Base-by-base conservation (phyloP, 441 rosid genomes). In the Populus hybrid region DNA sequence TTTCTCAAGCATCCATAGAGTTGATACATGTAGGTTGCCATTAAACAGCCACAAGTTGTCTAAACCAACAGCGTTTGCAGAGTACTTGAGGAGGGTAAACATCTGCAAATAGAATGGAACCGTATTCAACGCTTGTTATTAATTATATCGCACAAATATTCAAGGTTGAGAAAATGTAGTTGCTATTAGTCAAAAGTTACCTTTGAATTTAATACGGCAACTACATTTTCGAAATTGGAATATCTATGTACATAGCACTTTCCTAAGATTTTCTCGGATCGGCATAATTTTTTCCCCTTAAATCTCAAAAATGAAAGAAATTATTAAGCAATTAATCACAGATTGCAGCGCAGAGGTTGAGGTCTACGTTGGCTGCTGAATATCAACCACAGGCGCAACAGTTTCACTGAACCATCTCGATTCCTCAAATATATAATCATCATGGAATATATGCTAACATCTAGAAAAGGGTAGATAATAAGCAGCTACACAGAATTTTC, bases 131-230 rank as follows among this genome's bases (percentile, higher is more conserved):
- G 50, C 1, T 42, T 11, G 50, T 24, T 24, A 24, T 42, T 42
- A 42, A 42, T 3, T 42, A 11, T 10, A 42, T 11, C 16, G 50
- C 50, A 42, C 50, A 42, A 42, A 42, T 42, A 42, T 26, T 26
- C 70, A 26, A 26, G 38, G n/a, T 26, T 30, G 8, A 32, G 8
- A 24, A 71, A 24, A 42, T 42, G 10, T 42, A 23, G 21, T 7
- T 42, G 35, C 20, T 71, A 6, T 70, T 70, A 28, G 63, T 71
- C 63, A 53, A 50, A 72, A 11, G 26, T 18, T 20, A n/a, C 61
- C 18, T 72, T 20, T 53, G 42, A 72, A 30, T 50, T 71, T 24
- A 40, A 12, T 71, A 71, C 12, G 74, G 74, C 23, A 72, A 9
- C 42, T n/a, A 26, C 6, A 46, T 46, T 46, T 46, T 46, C 57